Percentiles rank a stretch among this genome's conserved stretches.
These are phyloP conservation scores for Nyssa sinensis DNA, from an alignment of 148 eudicot species.

Conservation along the genomic window DNA sequence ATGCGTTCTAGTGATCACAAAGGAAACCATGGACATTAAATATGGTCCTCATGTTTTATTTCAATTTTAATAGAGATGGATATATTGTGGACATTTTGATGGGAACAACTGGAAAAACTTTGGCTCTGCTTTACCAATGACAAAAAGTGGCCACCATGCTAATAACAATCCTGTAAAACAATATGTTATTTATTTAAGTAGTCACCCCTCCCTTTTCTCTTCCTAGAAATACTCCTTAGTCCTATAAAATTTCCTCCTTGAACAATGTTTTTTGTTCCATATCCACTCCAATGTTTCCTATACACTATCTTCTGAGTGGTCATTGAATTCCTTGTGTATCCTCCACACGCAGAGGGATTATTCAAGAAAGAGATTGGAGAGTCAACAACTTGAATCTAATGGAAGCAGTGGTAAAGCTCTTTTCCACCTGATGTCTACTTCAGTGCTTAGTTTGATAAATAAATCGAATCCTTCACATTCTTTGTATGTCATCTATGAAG, in stretches of 20 bases:
- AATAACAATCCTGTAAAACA: neutral
- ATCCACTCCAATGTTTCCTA: slow-evolving; percentile 1
- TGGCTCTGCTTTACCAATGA: neutral
- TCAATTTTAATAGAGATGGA: neutral
- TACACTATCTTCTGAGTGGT: neutral
- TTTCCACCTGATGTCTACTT: slow-evolving; percentile 4
- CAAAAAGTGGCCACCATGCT: neutral
- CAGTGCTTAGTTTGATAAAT: neutral
- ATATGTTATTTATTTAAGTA: neutral
- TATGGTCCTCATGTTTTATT: neutral
- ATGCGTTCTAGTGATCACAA: neutral
- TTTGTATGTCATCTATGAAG: slow-evolving; percentile 27
- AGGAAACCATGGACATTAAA: neutral
- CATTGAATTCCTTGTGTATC: slow-evolving; percentile 2
- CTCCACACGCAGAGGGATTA: slow-evolving; percentile 62
- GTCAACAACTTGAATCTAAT: slow-evolving; percentile 66
- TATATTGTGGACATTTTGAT: neutral
- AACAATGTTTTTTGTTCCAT: neutral
- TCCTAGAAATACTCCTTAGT: neutral
- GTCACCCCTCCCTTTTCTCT: no score
- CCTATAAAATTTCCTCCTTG: neutral
- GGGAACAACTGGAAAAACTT: neutral
- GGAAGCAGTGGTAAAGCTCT: slow-evolving; percentile 58
- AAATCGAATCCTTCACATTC: neutral
- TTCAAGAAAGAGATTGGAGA: slow-evolving; percentile 57